phyloP scores from a whole-genome alignment of 2,329 filamentous ascomycete species.

The Ceratocystis diversiconidia region DNA sequence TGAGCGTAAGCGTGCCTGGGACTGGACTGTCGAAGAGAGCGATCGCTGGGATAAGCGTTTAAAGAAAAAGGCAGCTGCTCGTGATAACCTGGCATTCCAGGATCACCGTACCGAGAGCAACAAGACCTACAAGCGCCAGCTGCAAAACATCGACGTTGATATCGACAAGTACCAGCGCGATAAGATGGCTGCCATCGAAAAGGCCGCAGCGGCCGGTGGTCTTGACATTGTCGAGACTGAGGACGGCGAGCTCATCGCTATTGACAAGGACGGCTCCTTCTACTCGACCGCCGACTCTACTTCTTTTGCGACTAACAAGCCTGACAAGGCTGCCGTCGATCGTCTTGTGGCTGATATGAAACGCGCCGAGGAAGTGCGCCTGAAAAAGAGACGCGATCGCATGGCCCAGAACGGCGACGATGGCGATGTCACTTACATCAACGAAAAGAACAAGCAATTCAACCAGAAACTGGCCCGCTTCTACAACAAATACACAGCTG shows the following conservation, averaged over 20 bases:
- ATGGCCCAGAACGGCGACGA: constrained; percentile 68
- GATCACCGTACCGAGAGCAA: constrained; percentile 78
- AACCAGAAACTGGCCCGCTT: constrained; percentile 93
- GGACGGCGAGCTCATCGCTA: constrained; percentile 81
- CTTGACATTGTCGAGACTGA: constrained; percentile 93
- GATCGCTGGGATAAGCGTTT: constrained; percentile 87
- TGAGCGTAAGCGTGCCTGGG: constrained; percentile 95
- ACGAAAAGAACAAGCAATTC: constrained; percentile 99
- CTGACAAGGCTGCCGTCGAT: constrained; percentile 75
- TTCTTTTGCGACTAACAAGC: constrained; percentile 70
- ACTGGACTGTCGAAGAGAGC: constrained; percentile 91
- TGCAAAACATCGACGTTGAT: constrained; percentile 59
- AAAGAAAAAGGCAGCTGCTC: constrained; percentile 67
- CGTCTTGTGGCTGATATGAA: constrained; percentile 71
- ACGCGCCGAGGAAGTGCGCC: constrained; percentile 71
- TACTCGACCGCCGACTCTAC: constrained; percentile 79
- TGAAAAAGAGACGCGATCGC: constrained; percentile 76
- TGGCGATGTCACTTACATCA: constrained; percentile 94
- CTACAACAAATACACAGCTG: constrained; percentile 96
- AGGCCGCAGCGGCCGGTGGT: constrained; percentile 68
- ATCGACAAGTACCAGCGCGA: constrained; percentile 74
- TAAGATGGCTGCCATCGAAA: constrained; percentile 72
- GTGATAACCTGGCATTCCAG: constrained; percentile 77
- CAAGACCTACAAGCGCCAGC: constrained; percentile 87
- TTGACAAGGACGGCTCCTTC: constrained; percentile 81